Percentiles rank a stretch among this genome's conserved stretches.
Evolutionary conservation across 1,284 basidiomycete species (phyloP).

Genomic region (Rhodofomes roseus): DNA sequence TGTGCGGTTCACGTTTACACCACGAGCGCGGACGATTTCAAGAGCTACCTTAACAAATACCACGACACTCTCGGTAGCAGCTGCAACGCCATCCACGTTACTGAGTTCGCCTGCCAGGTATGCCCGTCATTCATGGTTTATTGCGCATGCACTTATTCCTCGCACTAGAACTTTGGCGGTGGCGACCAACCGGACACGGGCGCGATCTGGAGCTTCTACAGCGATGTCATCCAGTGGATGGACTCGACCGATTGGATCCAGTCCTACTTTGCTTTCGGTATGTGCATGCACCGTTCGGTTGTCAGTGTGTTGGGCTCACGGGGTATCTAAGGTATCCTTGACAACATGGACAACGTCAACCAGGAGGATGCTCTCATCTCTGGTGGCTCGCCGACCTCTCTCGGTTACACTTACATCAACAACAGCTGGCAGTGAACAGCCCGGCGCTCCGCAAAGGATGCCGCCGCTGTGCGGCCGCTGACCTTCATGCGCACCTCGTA

Average conservation of each 20-base stretch:
- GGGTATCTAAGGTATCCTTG: constrained; percentile 49
- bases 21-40: constrained; percentile 43
- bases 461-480: constrained; percentile 1
- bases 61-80: constrained; percentile 44
- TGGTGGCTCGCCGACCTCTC: constrained; percentile 41
- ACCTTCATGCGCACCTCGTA: neutral
- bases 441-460: neutral
- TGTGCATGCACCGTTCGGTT: constrained; percentile 18
- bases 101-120: constrained; percentile 70
- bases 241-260: constrained; percentile 51
- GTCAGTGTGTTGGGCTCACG: neutral
- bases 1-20: constrained; percentile 65
- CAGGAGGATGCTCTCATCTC: constrained; percentile 52
- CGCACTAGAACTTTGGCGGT: constrained; percentile 56
- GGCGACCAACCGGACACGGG: constrained; percentile 42
- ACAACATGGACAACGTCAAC: constrained; percentile 69
- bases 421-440: constrained; percentile 29
- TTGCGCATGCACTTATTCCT: neutral
- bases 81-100: constrained; percentile 50
- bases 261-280: constrained; percentile 71
- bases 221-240: constrained; percentile 50
- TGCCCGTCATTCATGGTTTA: neutral
- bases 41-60: constrained; percentile 46
- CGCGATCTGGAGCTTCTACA: constrained; percentile 59
- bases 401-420: constrained; percentile 39